Evolutionary conservation across 2,329 filamentous ascomycete species (phyloP), one percentile per base, ranked within the genome.

Genomic region (Chaetothyriales sp.): DNA sequence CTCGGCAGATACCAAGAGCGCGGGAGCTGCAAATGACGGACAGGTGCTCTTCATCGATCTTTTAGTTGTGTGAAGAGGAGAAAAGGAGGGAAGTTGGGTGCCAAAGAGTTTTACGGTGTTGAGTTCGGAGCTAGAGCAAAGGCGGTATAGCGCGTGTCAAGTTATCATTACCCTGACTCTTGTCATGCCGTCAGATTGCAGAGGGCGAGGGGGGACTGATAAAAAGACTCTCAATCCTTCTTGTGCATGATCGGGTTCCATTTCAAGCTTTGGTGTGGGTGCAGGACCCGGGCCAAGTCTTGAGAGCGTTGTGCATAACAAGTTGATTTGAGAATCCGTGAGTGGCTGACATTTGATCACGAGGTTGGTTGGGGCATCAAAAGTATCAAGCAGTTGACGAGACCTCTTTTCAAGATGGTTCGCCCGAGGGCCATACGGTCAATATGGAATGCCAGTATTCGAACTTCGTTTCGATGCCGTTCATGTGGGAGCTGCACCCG

Each of bases 61-160:
- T 61, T 62, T 62, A 62, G 60, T 62, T 61, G 58, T 40, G 33
- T 62, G 56, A 58, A 50, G 58, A 58, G 54, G 51, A 51, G 46
- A 51, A 48, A 54, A 51, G 46, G 40, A 56, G 43, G 45, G 44
- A 43, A 48, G 44, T 8, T 33, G 4, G 37, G n/a, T 22, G 43
- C 47, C 18, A 50, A 15, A 45, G 43, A 22, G 13, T 47, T n/a
- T 22, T 37, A 44, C 22, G 15, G 7, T 10, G 44, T n/a, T n/a
- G 44, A 46, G 8, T 46, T 46, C 19, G 15, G 3, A 6, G 22
- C 44, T 20, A 46, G 18, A 10, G 10, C 19, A 10, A 46, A 46
- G 2, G 13, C 13, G 13, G 33, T 13, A 15, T 46, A 46, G 22
- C n/a, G 19, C 18, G 6, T n/a, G 2, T 6, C n/a, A 44, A 19